A percentile compares a stretch with the other conserved stretches of the same genome.
phyloP scores from a whole-genome alignment of 129 eudicot genomes.

The Flaveria robusta region DNA sequence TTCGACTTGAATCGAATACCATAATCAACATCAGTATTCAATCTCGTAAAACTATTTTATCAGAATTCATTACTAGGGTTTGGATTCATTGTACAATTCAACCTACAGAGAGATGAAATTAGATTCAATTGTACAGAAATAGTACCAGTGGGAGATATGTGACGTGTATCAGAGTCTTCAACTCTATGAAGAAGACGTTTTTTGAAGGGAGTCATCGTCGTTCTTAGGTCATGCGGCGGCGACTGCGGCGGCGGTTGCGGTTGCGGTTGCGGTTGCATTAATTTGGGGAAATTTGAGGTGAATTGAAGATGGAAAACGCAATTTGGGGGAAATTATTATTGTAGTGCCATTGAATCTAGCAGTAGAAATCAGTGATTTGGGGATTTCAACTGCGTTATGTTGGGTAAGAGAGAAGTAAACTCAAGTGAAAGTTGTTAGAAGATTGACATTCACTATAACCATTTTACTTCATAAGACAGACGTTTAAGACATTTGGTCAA shows the following conservation, averaged over 20 bases:
- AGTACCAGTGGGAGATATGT: conserved; percentile 26
- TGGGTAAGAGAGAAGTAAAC: conserved; percentile 23
- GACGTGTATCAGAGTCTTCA: conserved; percentile 28
- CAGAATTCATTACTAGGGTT: conserved; percentile 30
- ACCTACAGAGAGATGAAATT: neutral
- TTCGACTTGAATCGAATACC: neutral
- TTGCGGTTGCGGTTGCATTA: conserved; percentile 28
- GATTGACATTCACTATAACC: conserved; percentile 11
- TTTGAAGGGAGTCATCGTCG: conserved; percentile 45
- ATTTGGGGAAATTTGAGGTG: conserved; percentile 26
- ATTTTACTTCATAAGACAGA: conserved; percentile 3
- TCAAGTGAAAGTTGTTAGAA: conserved; percentile 12
- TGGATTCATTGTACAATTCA: neutral
- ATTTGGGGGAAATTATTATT: neutral
- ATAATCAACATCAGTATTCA: conserved; percentile 1
- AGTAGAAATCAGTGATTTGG: conserved; percentile 24
- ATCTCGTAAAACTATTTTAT: neutral
- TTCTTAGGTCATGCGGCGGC: conserved; percentile 27
- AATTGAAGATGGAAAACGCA: neutral
- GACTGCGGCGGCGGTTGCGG: conserved; percentile 28
- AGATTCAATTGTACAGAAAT: neutral
- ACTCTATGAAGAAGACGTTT: conserved; percentile 47
- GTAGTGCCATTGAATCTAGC: conserved; percentile 22
- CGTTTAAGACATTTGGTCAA: conserved; percentile 1
- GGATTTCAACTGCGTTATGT: conserved; percentile 21